Conservation (phyloP, 2,329 filamentous ascomycete species). For the Aspergillus caelatus region DNA sequence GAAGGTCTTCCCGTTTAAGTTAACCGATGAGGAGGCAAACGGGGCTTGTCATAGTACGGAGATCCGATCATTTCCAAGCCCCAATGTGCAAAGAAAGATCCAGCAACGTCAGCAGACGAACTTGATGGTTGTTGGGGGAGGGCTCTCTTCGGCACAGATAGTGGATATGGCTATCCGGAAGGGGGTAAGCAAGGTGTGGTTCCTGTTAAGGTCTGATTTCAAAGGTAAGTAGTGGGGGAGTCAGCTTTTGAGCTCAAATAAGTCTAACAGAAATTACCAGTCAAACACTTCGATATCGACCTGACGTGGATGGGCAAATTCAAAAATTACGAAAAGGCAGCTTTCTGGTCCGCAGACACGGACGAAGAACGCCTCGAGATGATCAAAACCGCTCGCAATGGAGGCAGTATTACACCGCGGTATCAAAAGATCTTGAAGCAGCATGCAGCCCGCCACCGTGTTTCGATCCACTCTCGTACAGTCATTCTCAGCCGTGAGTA, state of each 20-base stretch:
- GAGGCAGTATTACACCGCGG: constrained; percentile 73
- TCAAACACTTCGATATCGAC: constrained; percentile 78
- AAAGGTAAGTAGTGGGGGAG: constrained; percentile 40
- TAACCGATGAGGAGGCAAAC: constrained; percentile 43
- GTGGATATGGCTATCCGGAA: constrained; percentile 66
- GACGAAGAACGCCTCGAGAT: constrained; percentile 70
- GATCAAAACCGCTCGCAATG: constrained; percentile 67
- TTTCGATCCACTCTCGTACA: constrained; percentile 63
- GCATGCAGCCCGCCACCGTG: constrained; percentile 55
- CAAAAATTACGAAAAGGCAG: constrained; percentile 73
- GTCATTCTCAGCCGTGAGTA: constrained; percentile 57
- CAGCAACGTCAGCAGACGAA: constrained; percentile 56
- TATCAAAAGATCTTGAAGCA: constrained; percentile 69
- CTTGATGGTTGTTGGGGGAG: constrained; percentile 72
- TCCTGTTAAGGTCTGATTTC: constrained; percentile 64
- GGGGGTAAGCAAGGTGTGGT: constrained; percentile 69
- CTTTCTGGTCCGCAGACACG: constrained; percentile 75
- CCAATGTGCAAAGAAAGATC: constrained; percentile 57
- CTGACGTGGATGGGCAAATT: constrained; percentile 82
- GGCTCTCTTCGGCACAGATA: constrained; percentile 75
- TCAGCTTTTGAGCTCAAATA: not conserved
- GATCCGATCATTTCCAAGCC: constrained; percentile 61
- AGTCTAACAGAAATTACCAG: constrained; percentile 21
- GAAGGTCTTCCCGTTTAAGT: constrained; percentile 52
- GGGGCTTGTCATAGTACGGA: constrained; percentile 68